Evolutionary conservation across 2,329 filamentous ascomycete genomes (phyloP), one percentile per base, ranked within the genome.

Genomic region (Emergomyces pasteurianus): DNA sequence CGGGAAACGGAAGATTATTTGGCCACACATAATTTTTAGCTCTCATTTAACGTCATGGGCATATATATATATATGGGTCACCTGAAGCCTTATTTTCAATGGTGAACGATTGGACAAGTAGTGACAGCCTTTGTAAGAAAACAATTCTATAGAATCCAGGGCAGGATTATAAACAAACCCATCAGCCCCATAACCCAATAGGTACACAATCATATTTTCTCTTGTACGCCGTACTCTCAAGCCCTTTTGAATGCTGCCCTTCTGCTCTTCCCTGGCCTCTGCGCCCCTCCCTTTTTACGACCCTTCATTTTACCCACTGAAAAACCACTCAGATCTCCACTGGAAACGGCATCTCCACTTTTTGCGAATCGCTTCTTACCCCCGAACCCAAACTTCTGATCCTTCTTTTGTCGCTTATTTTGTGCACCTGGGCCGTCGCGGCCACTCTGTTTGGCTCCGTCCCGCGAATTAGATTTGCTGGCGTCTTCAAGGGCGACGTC

Each of bases 311-410:
- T 88, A 80, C 87, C 90, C 43, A 81, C 82, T 60, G 87, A 91
- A 78, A 95, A 97, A 1, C 83, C 85, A 64, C 84, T 84, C 67
- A 95, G 77, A 73, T 99, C 94, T 63, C 84, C 87, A 54, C 86
- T 91, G 65, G 89, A 95, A 64, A 82, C 72, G 56, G 92, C 91
- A 75, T 96, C 92, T 67, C 90, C 90, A 63, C 91, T 96, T 84
- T 99, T 99, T 61, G 82, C 77, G 73, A 91, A 86, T 60, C 88
- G 82, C 82, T 99, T 99, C 85, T 96, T 96, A 68, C 94, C 94
- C 63, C 94, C 94, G 71, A 92, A 96, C 28, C 94, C 94, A 73
- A 87, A 97, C 79, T 96, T 96, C 66, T 89, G 83, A 72, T 99
- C 87, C 80, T 95, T 96, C 85, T 95, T 96, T 73, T 88, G 84